Percentiles rank a stretch among this genome's conserved stretches.
phyloP scores from a whole-genome alignment of 2,329 filamentous ascomycete species.

The Neofusicoccum sp. region DNA sequence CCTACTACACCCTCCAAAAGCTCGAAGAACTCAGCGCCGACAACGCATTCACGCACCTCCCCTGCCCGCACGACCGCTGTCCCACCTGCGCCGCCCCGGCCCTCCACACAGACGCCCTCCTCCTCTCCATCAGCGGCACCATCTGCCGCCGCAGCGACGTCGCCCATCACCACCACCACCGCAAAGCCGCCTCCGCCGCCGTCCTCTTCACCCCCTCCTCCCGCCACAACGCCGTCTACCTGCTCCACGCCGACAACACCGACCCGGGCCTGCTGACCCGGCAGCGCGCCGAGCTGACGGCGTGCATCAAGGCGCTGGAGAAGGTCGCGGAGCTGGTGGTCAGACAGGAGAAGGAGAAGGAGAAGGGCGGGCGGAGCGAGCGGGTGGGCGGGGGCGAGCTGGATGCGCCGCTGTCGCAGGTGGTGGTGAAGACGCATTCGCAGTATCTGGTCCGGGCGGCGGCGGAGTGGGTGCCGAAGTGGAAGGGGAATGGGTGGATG shows the following conservation, averaged over 20 bases:
- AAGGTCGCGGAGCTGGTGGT: background rate
- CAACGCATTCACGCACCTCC: background rate
- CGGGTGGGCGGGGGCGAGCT: background rate
- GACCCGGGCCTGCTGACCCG: background rate
- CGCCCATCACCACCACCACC: background rate
- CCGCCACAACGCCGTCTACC: background rate
- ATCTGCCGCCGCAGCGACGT: background rate
- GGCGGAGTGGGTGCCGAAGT: background rate
- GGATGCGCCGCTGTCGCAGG: background rate
- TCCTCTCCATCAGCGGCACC: background rate
- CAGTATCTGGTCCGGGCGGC: background rate
- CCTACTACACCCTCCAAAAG: background rate
- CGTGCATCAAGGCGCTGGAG: conserved; percentile 3
- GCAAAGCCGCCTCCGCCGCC: background rate
- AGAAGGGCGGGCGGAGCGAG: background rate
- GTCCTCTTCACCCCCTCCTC: background rate
- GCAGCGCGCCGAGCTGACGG: conserved; percentile 1
- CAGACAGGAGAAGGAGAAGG: background rate
- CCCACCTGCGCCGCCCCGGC: conserved; percentile 1
- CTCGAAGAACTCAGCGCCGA: background rate
- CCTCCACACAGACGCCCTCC: conserved; percentile 3
- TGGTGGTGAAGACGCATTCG: conserved; percentile 6
- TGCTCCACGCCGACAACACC: background rate
- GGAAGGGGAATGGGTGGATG: conserved; percentile 8
- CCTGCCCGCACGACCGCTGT: background rate